Base-by-base conservation (phyloP, 139 green algal genomes). In the Mesostigma viride region DNA sequence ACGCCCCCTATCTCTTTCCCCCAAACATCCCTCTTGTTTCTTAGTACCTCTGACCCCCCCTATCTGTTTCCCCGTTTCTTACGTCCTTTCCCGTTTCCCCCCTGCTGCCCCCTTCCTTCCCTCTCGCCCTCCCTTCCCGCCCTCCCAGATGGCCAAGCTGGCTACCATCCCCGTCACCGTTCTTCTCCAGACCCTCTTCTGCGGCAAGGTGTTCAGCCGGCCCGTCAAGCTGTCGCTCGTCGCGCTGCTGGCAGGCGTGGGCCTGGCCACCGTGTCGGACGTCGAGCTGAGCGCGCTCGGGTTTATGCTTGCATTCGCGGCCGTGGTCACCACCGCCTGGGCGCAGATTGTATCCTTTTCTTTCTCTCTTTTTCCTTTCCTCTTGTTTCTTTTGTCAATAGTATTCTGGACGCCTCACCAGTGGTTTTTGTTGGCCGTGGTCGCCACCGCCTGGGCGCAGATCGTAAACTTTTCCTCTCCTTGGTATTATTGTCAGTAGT, bases 91-190 rank as follows among this genome's bases (percentile, higher is more conserved):
- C n/a, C n/a, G n/a, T n/a, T n/a, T n/a, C n/a, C n/a, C n/a, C n/a
- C n/a, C n/a, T n/a, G n/a, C n/a, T n/a, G n/a, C n/a, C n/a, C n/a
- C n/a, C n/a, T n/a, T n/a, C n/a, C n/a, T n/a, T n/a, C n/a, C n/a
- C n/a, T n/a, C n/a, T n/a, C n/a, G n/a, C n/a, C n/a, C n/a, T n/a
- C n/a, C n/a, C n/a, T n/a, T n/a, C n/a, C n/a, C n/a, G n/a, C n/a
- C n/a, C n/a, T n/a, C n/a, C n/a, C 68, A 82, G 69, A 83, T 83
- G 77, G 76, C 77, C 24, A 83, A 83, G 64, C 64, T 83, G 11
- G 74, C 68, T 14, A 83, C 81, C 61, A 83, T 83, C 53, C 77
- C 77, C 1, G 79, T 47, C 47, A 83, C 77, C 11, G 77, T 83
- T 11, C 28, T 64, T 8, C 32, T 83, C 14, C 56, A 83, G 32